Conservation (phyloP, 2,329 filamentous ascomycete species). For the Apiospora rasikravindrae region DNA sequence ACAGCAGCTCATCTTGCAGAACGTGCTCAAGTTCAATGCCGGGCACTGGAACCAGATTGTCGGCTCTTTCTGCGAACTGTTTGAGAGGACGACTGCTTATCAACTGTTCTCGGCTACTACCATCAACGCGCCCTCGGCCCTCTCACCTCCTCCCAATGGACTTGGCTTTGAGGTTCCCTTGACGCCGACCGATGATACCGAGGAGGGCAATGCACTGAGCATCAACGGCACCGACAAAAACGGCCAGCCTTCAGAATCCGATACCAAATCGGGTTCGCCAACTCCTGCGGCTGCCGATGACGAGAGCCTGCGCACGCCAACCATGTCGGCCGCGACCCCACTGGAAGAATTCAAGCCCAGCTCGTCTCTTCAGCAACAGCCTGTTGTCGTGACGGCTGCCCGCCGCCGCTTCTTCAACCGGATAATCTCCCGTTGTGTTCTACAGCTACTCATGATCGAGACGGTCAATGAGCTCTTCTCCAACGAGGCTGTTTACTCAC, state of each 20-base stretch:
- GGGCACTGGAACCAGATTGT: slow-evolving; percentile 96
- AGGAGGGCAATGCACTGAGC: slow-evolving; percentile 64
- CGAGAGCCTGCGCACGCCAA: slow-evolving; percentile 25
- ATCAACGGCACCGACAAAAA: slow-evolving; percentile 61
- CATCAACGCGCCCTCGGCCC: slow-evolving; percentile 56
- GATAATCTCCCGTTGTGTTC: slow-evolving; percentile 97
- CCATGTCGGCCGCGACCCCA: slow-evolving; percentile 47
- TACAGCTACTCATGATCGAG: slow-evolving; percentile 98
- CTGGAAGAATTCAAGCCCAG: slow-evolving; percentile 90
- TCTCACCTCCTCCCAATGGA: slow-evolving; percentile 59
- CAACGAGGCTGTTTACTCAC: slow-evolving; percentile 90
- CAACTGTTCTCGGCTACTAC: slow-evolving; percentile 89
- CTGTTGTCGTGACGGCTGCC: slow-evolving; percentile 89
- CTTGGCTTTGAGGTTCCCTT: slow-evolving; percentile 54
- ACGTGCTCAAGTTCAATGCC: slow-evolving; percentile 86
- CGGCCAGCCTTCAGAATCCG: slow-evolving; percentile 40
- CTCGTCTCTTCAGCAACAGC: slow-evolving; percentile 80
- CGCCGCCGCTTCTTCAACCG: slow-evolving; percentile 97
- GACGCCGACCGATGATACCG: slow-evolving; percentile 48
- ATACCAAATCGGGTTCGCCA: slow-evolving; percentile 35
- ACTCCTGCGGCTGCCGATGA: slow-evolving; percentile 31
- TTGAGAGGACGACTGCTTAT: slow-evolving; percentile 91
- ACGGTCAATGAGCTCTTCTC: slow-evolving; percentile 99
- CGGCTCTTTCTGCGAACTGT: slow-evolving; percentile 92
- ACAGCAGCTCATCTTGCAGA: slow-evolving; percentile 94